These are phyloP conservation scores for Cutaneotrichosporon cutaneum DNA, from an alignment of 1,284 basidiomycete genomes.

Conservation along the genomic window DNA sequence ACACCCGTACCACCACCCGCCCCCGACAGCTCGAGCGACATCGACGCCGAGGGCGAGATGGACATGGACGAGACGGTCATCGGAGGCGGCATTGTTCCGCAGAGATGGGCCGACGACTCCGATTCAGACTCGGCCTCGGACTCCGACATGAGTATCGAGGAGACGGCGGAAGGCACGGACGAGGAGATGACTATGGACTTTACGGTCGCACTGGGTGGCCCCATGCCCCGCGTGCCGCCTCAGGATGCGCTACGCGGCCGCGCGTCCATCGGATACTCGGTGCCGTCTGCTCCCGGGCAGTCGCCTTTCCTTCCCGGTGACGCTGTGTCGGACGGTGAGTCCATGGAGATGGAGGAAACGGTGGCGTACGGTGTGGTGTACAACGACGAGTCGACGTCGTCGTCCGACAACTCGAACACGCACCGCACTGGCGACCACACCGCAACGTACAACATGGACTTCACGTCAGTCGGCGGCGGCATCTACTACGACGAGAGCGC, in stretches of 20 bases:
- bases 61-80: slow-evolving; percentile 51
- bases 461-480: slow-evolving; percentile 47
- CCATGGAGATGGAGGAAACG: slow-evolving; percentile 50
- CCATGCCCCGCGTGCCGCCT: slow-evolving; percentile 48
- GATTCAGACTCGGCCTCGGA: slow-evolving; percentile 21
- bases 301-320: slow-evolving; percentile 32
- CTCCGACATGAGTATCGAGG: slow-evolving; percentile 25
- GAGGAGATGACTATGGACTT: slow-evolving; percentile 55
- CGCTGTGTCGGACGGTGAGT: slow-evolving; percentile 45
- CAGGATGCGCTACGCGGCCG: slow-evolving; percentile 37
- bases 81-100: slow-evolving; percentile 39
- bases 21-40: slow-evolving; percentile 26
- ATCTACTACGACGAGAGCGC: slow-evolving; percentile 20
- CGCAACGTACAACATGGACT: slow-evolving; percentile 36
- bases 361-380: slow-evolving; percentile 45
- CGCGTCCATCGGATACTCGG: slow-evolving; percentile 48
- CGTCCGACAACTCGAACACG: slow-evolving; percentile 1
- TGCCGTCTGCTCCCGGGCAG: slow-evolving; percentile 26
- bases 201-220: slow-evolving; percentile 51
- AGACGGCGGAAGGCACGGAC: slow-evolving; percentile 30
- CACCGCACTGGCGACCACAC: slow-evolving; percentile 20
- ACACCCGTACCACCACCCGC: neutral
- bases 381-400: slow-evolving; percentile 37
- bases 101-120: slow-evolving; percentile 17
- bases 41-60: slow-evolving; percentile 38